A percentile compares a stretch with the other conserved stretches of the same genome.
These are phyloP conservation scores for Actinomucor elegans DNA, from an alignment of 371 early-diverging fungal genomes.

Conservation along the genomic window DNA sequence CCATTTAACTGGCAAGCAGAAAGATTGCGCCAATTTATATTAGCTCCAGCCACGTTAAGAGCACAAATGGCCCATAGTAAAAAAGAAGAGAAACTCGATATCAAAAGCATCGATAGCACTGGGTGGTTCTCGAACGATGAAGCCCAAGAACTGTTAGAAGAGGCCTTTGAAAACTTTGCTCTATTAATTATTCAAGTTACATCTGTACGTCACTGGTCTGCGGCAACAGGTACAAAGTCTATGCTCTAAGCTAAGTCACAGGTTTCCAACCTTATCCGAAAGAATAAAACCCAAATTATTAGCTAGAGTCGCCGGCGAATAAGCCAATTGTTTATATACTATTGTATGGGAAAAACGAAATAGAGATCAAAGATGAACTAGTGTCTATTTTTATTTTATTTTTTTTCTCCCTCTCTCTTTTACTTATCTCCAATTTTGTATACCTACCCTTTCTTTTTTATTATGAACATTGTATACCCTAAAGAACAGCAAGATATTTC, in stretches of 20 bases:
- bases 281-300: too few species aligned
- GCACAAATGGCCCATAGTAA: conserved; percentile 3
- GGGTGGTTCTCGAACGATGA: conserved; percentile 27
- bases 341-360: conserved; percentile 3
- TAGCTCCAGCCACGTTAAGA: conserved; percentile 8
- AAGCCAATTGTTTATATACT: too few species aligned
- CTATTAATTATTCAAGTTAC: conserved; percentile 33
- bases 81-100: conserved; percentile 5
- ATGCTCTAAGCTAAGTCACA: conserved; percentile 6
- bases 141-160: conserved; percentile 25
- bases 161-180: conserved; percentile 38
- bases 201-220: conserved; percentile 27
- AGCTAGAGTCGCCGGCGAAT: too few species aligned
- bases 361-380: too few species aligned
- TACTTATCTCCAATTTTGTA: too few species aligned
- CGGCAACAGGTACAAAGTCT: conserved; percentile 19
- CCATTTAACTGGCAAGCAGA: conserved; percentile 41
- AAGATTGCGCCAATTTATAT: conserved; percentile 31
- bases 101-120: conserved; percentile 7
- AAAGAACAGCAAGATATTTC: too few species aligned
- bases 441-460: too few species aligned
- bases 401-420: not conserved
- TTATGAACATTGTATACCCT: too few species aligned
- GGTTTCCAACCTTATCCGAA: too few species aligned
- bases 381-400: too few species aligned